Conservation (phyloP, 345 rosid genomes). For the Alliaria petiolata region DNA sequence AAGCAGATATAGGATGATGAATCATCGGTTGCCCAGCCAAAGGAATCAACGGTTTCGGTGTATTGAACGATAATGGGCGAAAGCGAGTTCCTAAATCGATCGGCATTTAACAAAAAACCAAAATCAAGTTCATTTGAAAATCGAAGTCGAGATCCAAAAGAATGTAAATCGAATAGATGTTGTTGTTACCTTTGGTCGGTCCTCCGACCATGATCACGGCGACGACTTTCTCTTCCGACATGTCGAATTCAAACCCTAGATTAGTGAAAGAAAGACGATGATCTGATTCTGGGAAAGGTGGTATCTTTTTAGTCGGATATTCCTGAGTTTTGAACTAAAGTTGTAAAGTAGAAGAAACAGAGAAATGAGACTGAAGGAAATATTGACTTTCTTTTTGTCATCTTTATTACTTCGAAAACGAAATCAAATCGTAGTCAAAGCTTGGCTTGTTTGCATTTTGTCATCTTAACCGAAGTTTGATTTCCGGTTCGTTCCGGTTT, state of each 20-base stretch:
- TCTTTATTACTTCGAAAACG: background rate
- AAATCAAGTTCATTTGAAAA: background rate
- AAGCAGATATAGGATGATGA: constrained; percentile 88
- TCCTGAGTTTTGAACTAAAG: background rate
- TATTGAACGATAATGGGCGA: constrained; percentile 73
- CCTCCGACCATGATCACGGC: constrained; percentile 95
- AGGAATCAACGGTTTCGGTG: constrained; percentile 77
- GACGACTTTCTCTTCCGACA: constrained; percentile 56
- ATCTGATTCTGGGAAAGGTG: background rate
- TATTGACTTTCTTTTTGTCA: background rate
- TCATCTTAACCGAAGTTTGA: background rate
- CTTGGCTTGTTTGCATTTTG: too few species aligned
- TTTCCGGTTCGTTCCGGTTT: constrained; percentile 6
- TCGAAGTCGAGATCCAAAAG: background rate
- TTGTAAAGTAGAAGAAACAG: constrained; percentile 6
- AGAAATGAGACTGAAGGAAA: background rate
- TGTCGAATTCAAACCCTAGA: constrained; percentile 33
- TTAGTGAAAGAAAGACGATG: background rate
- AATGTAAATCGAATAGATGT: background rate
- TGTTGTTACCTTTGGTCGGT: constrained; percentile 66
- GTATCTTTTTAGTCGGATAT: constrained; percentile 8
- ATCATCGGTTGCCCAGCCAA: constrained; percentile 91
- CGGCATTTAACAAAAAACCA: background rate
- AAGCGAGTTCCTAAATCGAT: constrained; percentile 64
- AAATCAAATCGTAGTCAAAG: background rate